Conservation (phyloP, 2,329 filamentous ascomycete genomes). For the Samsoniella hepiali region DNA sequence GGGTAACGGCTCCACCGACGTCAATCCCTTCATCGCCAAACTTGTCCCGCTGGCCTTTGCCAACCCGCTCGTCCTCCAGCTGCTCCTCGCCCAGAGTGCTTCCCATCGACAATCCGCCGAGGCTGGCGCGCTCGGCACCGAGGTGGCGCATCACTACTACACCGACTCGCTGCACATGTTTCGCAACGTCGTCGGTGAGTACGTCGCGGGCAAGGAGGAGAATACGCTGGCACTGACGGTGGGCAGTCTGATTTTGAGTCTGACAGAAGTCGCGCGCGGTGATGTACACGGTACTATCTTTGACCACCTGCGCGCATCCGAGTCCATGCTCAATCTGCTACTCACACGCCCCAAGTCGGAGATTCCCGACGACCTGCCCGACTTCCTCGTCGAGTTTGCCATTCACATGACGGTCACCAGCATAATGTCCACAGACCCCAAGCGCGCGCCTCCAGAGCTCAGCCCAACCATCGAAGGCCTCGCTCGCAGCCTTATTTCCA, state of each 20-base stretch:
- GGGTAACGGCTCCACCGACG: constrained; percentile 44
- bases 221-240: constrained; percentile 40
- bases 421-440: constrained; percentile 42
- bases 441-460: constrained; percentile 30
- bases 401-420: constrained; percentile 45
- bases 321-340: constrained; percentile 38
- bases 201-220: constrained; percentile 33
- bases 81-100: constrained; percentile 44
- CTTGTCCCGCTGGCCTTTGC: constrained; percentile 45
- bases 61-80: constrained; percentile 43
- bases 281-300: constrained; percentile 45
- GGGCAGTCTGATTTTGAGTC: constrained; percentile 44
- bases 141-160: constrained; percentile 36
- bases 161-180: constrained; percentile 36
- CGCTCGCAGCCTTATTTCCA: constrained; percentile 29
- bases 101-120: constrained; percentile 36
- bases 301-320: constrained; percentile 43
- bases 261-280: constrained; percentile 46
- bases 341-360: constrained; percentile 32
- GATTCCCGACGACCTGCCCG: constrained; percentile 36
- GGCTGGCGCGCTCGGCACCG: constrained; percentile 25
- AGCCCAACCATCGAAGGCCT: constrained; percentile 31
- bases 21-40: constrained; percentile 45
- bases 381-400: constrained; percentile 48
- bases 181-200: constrained; percentile 33